Evolutionary conservation across 768 basidiomycete genomes (phyloP).

Genomic region (Panaeolus cyanescens): DNA sequence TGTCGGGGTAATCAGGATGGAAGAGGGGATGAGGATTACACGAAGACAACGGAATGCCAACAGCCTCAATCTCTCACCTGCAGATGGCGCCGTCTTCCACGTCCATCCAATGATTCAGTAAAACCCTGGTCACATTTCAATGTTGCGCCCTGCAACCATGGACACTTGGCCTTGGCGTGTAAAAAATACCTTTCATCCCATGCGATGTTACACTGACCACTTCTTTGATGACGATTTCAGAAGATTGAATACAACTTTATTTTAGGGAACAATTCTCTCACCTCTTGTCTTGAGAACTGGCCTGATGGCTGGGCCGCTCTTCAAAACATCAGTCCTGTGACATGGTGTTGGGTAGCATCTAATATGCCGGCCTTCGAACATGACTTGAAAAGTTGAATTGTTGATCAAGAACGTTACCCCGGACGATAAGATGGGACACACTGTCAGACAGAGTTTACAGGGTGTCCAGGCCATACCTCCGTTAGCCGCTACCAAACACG

Average conservation of each 20-base stretch:
- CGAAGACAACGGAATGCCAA: constrained; percentile 4
- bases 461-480: neutral
- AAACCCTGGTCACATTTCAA: constrained; percentile 1
- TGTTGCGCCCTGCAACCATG: constrained; percentile 1
- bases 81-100: neutral
- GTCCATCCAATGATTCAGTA: neutral
- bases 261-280: neutral
- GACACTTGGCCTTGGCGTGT: constrained; percentile 2
- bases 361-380: neutral
- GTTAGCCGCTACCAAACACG: neutral
- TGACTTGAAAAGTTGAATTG: neutral
- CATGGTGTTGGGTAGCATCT: neutral
- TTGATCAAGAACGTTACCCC: neutral
- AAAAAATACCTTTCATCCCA: neutral
- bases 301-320: neutral
- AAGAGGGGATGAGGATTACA: neutral
- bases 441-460: neutral
- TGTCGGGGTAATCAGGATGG: neutral
- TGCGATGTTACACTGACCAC: neutral
- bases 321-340: neutral
- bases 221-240: constrained; percentile 3
- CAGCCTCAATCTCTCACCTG: neutral
- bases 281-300: neutral
- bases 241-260: constrained; percentile 2
- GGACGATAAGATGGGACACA: neutral